Evolutionary conservation across 768 basidiomycete species (phyloP), one percentile per base, ranked within the genome.

Genomic region (Coprinopsis sp.): DNA sequence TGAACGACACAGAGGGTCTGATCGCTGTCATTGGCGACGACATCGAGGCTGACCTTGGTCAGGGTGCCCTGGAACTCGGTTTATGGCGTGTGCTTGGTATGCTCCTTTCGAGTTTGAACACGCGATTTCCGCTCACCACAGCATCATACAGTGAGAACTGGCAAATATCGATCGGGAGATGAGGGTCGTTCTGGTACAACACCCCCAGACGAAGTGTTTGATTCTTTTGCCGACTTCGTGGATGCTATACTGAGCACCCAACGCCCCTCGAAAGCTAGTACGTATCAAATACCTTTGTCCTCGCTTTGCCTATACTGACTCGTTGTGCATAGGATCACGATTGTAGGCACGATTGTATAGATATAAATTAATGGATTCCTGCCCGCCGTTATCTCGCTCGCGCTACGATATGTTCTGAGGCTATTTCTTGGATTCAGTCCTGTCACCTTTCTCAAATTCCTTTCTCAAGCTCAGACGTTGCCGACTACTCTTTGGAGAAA

Each of bases 11-110:
- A 37, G 54, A 61, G 33, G 58, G 64, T 41, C 55, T 57, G 39
- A 68, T 78, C 21, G 78, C 72, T 1, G 69, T 87, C 40, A 71
- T 86, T 24, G 85, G 85, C 6, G 86, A 87, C 59, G 86, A 88
- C 54, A 64, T 78, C 1, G 68, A 71, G 33, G 74, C 77, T 25
- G 86, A 87, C 61, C 69, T 86, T 14, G 82, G 83, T 1, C 75
- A 68, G 3, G 84, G 82, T 1, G 80, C 82, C 3, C 45, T 71
- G 2, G 78, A 81, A 43, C 67, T 86, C 1, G 76, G 79, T 2
- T 59, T 88, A 33, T 78, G 74, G 73, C 62, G 85, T 27, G 72
- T 83, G 6, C 65, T 88, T 18, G 84, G 83, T 84, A 53, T 38
- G 77, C 31, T 33, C 24, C 16, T 37, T 11, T 21, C 24, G 30